Conservation (phyloP, 306 rosid genomes). For the Gastrolobium villosum region DNA sequence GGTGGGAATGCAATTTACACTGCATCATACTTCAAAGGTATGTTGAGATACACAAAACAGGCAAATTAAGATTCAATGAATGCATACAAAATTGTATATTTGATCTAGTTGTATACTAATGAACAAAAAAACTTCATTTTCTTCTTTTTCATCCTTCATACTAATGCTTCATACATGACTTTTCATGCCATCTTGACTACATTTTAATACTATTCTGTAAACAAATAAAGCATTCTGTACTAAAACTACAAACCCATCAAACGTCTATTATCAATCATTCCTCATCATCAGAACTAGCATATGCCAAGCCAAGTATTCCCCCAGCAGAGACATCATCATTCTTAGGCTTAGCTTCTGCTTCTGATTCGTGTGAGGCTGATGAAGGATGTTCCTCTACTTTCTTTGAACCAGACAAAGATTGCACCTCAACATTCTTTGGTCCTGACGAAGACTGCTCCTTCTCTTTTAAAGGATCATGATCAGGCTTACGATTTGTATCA, state of each 20-base stretch:
- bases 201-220: slow-evolving; percentile 24
- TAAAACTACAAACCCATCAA: slow-evolving; percentile 49
- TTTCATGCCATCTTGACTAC: slow-evolving; percentile 34
- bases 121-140: slow-evolving; percentile 31
- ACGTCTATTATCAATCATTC: slow-evolving; percentile 55
- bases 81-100: slow-evolving; percentile 46
- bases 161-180: slow-evolving; percentile 42
- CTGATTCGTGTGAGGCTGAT: slow-evolving; percentile 38
- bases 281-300: slow-evolving; percentile 88
- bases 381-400: slow-evolving; percentile 41
- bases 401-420: slow-evolving; percentile 33
- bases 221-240: slow-evolving; percentile 44
- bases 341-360: slow-evolving; percentile 50
- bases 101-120: slow-evolving; percentile 28
- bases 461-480: slow-evolving; percentile 46
- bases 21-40: neutral
- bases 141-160: slow-evolving; percentile 6
- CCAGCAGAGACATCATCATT: slow-evolving; percentile 62
- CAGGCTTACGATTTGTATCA: slow-evolving; percentile 42
- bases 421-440: slow-evolving; percentile 47
- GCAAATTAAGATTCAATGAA: slow-evolving; percentile 39
- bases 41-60: slow-evolving; percentile 39
- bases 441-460: slow-evolving; percentile 43
- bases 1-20: too few relatives aligned
- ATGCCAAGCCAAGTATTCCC: slow-evolving; percentile 83